Percentiles rank a stretch among this genome's conserved stretches.
Evolutionary conservation across 1,284 basidiomycete species (phyloP).

Genomic region (Ganoderma sinense): DNA sequence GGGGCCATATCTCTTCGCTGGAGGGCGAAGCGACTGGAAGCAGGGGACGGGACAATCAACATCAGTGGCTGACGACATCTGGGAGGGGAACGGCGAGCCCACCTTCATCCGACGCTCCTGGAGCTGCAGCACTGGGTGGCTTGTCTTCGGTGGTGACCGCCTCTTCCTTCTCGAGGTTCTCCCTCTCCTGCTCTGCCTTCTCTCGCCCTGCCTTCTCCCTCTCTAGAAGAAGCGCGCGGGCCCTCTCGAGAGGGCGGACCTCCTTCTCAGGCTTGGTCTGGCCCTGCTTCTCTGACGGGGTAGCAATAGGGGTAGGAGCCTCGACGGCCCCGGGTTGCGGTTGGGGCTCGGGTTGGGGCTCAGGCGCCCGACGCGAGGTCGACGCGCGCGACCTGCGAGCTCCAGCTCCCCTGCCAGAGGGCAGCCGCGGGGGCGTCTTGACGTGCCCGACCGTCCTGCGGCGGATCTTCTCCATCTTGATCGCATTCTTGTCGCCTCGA

Average conservation of each 20-base stretch:
- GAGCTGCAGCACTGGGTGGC: not conserved
- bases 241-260: not conserved
- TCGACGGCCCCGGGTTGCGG: not conserved
- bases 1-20: not conserved
- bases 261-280: not conserved
- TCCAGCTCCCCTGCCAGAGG: not conserved
- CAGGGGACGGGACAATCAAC: not conserved
- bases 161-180: not conserved
- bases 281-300: not conserved
- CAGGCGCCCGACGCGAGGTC: not conserved
- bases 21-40: not conserved
- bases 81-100: not conserved
- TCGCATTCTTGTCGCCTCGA: not conserved
- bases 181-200: not conserved
- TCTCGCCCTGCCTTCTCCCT: not conserved
- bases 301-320: not conserved
- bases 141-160: not conserved
- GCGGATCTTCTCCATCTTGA: slow-evolving; percentile 3
- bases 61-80: not conserved
- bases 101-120: not conserved
- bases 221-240: not conserved
- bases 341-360: not conserved
- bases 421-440: not conserved
- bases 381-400: not conserved
- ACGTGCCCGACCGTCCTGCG: not conserved